These are phyloP conservation scores for Fusarium sp. DNA, from an alignment of 2,329 filamentous ascomycete genomes.

Conservation along the genomic window DNA sequence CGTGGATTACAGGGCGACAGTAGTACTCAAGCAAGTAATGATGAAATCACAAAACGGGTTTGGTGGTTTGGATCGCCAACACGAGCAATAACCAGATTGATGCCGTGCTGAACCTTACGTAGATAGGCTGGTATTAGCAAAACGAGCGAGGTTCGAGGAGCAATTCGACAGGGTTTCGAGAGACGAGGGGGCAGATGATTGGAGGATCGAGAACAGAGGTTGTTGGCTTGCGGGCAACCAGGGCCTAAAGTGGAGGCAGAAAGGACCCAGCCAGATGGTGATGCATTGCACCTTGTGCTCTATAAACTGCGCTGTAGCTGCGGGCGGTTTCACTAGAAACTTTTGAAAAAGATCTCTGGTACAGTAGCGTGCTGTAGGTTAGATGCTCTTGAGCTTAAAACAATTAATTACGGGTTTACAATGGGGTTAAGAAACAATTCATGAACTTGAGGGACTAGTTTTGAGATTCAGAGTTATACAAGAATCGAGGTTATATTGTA, in stretches of 20 bases:
- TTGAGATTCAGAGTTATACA: not conserved
- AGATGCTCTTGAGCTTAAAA: not conserved
- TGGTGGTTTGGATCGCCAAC: slow-evolving; percentile 16
- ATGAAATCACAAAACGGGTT: slow-evolving; percentile 1
- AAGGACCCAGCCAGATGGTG: slow-evolving; percentile 30
- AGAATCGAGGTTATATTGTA: not conserved
- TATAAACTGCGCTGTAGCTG: slow-evolving; percentile 20
- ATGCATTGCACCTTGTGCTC: slow-evolving; percentile 26
- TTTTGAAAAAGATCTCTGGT: not conserved
- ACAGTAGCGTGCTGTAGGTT: slow-evolving; percentile 9
- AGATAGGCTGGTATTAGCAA: slow-evolving; percentile 35
- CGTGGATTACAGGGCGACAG: slow-evolving; percentile 42
- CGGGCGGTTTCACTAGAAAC: slow-evolving; percentile 1
- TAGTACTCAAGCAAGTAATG: slow-evolving; percentile 17
- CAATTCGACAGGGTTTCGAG: slow-evolving; percentile 43
- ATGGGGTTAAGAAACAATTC: not conserved
- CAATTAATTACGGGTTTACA: not conserved
- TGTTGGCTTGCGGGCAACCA: slow-evolving; percentile 35
- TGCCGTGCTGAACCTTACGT: slow-evolving; percentile 17
- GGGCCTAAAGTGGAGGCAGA: slow-evolving; percentile 34
- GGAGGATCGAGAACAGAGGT: slow-evolving; percentile 41
- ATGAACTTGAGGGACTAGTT: not conserved
- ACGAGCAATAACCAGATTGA: slow-evolving; percentile 37
- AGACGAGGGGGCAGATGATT: slow-evolving; percentile 42
- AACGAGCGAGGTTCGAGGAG: slow-evolving; percentile 44